Evolutionary conservation across 108 stramenopile genomes (phyloP).

Genomic region (Cyclotella kingstonii): DNA sequence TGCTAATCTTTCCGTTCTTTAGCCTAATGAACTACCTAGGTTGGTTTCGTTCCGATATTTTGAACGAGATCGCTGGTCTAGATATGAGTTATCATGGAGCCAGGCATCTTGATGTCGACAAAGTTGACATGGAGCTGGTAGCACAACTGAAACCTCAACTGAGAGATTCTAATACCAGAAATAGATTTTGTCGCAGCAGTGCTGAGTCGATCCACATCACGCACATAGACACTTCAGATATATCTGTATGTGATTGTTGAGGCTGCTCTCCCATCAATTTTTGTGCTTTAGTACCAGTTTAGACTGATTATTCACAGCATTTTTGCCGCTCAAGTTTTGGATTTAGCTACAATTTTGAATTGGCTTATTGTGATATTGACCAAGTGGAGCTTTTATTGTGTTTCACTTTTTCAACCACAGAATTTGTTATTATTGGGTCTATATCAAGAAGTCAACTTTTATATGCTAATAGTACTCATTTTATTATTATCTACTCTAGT

Average conservation of each 20-base stretch:
- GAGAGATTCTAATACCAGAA: constrained; percentile 1
- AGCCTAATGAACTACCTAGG: constrained; percentile 41
- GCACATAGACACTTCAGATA: background rate
- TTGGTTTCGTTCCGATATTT: constrained; percentile 48
- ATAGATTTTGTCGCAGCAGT: constrained; percentile 12
- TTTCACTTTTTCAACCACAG: too few species aligned
- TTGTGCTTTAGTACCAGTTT: too few species aligned
- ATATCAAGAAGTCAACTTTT: too few species aligned
- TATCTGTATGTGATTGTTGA: background rate
- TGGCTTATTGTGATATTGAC: too few species aligned
- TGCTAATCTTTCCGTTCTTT: constrained; percentile 73
- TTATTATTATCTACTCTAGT: too few species aligned
- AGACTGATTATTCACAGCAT: too few species aligned
- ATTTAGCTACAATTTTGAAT: too few species aligned
- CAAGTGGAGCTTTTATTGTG: too few species aligned
- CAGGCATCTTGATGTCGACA: constrained; percentile 6
- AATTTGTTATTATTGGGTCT: too few species aligned
- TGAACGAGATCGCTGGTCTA: constrained; percentile 68
- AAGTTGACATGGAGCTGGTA: constrained; percentile 8
- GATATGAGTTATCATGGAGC: constrained; percentile 70
- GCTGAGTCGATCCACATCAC: background rate
- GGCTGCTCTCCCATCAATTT: too few species aligned
- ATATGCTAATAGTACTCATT: too few species aligned
- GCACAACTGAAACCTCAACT: background rate
- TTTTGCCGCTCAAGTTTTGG: too few species aligned